These are phyloP conservation scores for Solanum dulcamara DNA, from an alignment of 257 asterid species.

Conservation along the genomic window DNA sequence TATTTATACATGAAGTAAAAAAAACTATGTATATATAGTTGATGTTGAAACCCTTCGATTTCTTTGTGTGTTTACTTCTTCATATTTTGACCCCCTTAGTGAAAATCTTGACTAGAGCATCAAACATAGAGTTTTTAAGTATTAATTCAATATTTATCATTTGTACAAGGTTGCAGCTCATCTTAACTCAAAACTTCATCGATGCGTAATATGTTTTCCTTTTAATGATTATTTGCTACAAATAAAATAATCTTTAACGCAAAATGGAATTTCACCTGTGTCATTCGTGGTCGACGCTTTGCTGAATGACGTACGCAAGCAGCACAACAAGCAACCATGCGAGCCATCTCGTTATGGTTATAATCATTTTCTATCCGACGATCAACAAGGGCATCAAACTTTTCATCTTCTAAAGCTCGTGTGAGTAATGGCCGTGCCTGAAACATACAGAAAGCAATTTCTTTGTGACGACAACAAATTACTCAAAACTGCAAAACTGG, in stretches of 20 bases:
- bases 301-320: constrained; percentile 86
- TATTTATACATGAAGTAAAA: no score
- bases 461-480: background rate
- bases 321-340: constrained; percentile 84
- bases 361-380: constrained; percentile 26
- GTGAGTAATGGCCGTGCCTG: constrained; percentile 88
- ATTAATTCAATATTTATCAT: background rate
- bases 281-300: constrained; percentile 82
- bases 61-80: no score
- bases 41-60: no score
- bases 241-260: background rate
- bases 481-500: background rate
- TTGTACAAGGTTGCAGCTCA: background rate
- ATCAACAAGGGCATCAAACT: constrained; percentile 51
- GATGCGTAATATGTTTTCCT: background rate
- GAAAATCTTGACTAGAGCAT: background rate
- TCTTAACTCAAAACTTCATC: background rate
- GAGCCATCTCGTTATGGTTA: constrained; percentile 52
- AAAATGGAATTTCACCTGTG: constrained; percentile 40
- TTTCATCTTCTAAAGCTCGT: constrained; percentile 59
- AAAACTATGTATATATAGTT: no score
- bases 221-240: background rate
- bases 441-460: background rate
- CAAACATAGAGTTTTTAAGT: background rate
- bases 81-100: no score